Base-by-base conservation (phyloP, 345 rosid species). In the Citrus hindsii region DNA sequence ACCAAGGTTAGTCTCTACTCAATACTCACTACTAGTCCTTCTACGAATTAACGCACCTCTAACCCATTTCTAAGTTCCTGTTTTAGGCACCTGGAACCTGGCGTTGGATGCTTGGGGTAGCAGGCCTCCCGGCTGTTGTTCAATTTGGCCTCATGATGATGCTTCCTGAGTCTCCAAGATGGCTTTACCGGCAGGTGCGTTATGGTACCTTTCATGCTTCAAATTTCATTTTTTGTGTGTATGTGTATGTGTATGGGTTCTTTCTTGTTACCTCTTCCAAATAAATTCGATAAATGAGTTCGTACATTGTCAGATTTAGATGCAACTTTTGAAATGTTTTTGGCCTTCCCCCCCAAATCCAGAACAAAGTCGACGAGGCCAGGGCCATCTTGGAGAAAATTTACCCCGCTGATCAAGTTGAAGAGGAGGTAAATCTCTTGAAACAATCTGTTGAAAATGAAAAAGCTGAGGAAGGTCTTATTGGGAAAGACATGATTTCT, bases 101-200 rank as follows among this genome's bases (percentile, higher is more conserved):
- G 98, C 88, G 95, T 19, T 94, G 99, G 97, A 94, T 96, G 99
- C 92, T 94, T 37, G 99, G 99, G 3, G 75, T 94, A 1, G 95
- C 95, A 0, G 95, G 88, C 19, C 10, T 85, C 3, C 98, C 98
- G 1, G 92, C 97, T 0, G 1, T 88, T 0, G 69, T 92, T 84
- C 99, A 96, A 78, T 85, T 96, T 56, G 2, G 86, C 24, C 75
- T 94, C 68, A 91, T 96, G 98, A 6, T 85, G 9, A 83, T 85
- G 2, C 87, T 96, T 1, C 98, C 99, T 0, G 99, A 96, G 61
- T 94, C 98, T 77, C 99, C 99, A 2, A 83, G 97, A 79, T 96
- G 95, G 94, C 92, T 94, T 25, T 96, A 88, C 75, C 79, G 88
- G 63, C 75, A 83, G 89, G 95, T 89, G 53, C 21, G 2, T 18